Base-by-base conservation (phyloP, 1,139 yeast genomes). In the Yarrowia galli region DNA sequence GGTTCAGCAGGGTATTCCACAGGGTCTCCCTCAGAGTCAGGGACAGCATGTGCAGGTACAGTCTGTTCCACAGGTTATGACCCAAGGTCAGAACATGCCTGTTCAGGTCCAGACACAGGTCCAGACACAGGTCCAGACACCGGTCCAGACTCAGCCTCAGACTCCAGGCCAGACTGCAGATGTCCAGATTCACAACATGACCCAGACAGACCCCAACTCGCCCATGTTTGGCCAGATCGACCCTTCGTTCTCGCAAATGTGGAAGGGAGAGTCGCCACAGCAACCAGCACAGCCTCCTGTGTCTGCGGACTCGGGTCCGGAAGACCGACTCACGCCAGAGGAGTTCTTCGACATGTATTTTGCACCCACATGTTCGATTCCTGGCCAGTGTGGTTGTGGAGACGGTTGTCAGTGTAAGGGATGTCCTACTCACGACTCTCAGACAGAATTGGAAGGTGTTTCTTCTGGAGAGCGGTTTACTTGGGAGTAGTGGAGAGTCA, bases 351-450 rank as follows among this genome's bases (percentile, higher is more conserved):
- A 76, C 58, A 71, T 78, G 49, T 72, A 74, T 48, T 77, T 74
- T 68, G 78, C 80, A 0, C 75, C 81, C 15, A 73, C 76, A 25
- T 79, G 81, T 67, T 77, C 78, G 7, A 71, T 78, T 42, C 80
- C 81, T 1, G 81, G 81, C 6, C 76, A 77, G 67, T 79, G 81
- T 68, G 74, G 74, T 36, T 79, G 81, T 67, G 81, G 80, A 8
- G 79, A 77, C 32, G 71, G 69, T 20, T 79, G 81, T 68, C 70
- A 73, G 23, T 79, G 81, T 68, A 76, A 73, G 20, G 80, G 79
- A 38, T 79, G 81, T 69, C 76, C 78, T 8, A 75, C 76, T 0
- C 80, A 77, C 67, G 75, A 74, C 13, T 20, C 22, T 16, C 56
- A 46, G 25, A 61, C 66, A 35, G 66, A 61, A 20, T 13, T 35